Percentiles rank a stretch among this genome's conserved stretches.
Conservation (phyloP, 345 rosid species). For the Eucalyptus sp. region DNA sequence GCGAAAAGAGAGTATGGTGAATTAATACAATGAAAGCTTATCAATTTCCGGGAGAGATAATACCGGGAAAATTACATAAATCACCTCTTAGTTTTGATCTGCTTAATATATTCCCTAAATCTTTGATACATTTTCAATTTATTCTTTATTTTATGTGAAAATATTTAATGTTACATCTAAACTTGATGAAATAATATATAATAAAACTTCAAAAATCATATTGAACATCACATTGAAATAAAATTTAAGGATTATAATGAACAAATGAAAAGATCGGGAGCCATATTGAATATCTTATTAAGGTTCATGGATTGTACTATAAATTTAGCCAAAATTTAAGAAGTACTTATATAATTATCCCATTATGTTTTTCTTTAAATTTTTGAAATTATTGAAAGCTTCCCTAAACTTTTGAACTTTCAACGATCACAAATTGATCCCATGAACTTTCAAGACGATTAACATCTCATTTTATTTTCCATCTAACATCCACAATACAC, state of each 20-base stretch:
- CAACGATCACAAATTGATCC: not conserved
- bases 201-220: fast-evolving
- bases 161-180: too few relatives aligned
- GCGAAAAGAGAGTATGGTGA: not conserved
- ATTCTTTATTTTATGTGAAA: too few relatives aligned
- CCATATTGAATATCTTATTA: fast-evolving
- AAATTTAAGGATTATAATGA: not conserved
- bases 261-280: fast-evolving
- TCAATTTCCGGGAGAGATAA: not conserved
- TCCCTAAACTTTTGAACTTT: not conserved
- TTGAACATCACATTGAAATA: fast-evolving
- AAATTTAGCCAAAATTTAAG: not conserved
- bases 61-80: not conserved
- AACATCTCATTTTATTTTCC: not conserved
- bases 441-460: not conserved
- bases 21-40: not conserved
- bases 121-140: not conserved
- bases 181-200: not conserved
- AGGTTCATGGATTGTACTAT: fast-evolving
- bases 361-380: not conserved
- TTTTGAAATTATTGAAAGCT: not conserved
- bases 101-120: not conserved
- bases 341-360: not conserved
- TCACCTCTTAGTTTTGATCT: not conserved
- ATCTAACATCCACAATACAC: not conserved